Percentiles rank a stretch among this genome's conserved stretches.
These are phyloP conservation scores for Lentinula novae-zelandiae DNA, from an alignment of 1,284 basidiomycete genomes.

Conservation along the genomic window DNA sequence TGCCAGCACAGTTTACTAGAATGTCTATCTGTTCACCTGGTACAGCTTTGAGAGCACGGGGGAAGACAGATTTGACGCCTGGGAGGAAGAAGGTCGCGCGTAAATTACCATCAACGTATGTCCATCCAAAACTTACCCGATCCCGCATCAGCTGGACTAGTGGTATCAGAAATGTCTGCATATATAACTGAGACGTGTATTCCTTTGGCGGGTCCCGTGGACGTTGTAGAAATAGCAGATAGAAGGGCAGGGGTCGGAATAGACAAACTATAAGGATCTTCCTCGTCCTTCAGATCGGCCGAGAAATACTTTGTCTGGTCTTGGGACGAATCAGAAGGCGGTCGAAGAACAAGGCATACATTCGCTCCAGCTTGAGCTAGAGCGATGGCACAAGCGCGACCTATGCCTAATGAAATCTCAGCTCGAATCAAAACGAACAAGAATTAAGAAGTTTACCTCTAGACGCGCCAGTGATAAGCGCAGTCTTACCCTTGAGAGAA, in stretches of 20 bases:
- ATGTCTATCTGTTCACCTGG: slow-evolving; percentile 70
- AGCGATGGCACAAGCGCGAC: slow-evolving; percentile 68
- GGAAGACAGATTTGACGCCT: slow-evolving; percentile 64
- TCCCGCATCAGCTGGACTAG: slow-evolving; percentile 7
- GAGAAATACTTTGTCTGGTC: background rate
- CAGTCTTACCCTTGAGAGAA: slow-evolving; percentile 54
- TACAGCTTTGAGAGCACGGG: slow-evolving; percentile 55
- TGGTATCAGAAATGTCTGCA: slow-evolving; percentile 10
- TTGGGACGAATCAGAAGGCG: slow-evolving; percentile 11
- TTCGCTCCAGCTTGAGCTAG: slow-evolving; percentile 79
- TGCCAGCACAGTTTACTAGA: slow-evolving; percentile 93
- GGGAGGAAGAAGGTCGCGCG: slow-evolving; percentile 30
- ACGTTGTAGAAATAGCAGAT: slow-evolving; percentile 25
- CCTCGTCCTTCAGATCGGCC: slow-evolving; percentile 24
- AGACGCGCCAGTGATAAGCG: slow-evolving; percentile 69
- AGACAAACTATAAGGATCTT: slow-evolving; percentile 47
- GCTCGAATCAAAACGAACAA: slow-evolving; percentile 8
- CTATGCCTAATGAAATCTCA: slow-evolving; percentile 50
- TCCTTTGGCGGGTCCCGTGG: slow-evolving; percentile 3
- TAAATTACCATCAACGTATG: background rate
- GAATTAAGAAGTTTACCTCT: slow-evolving; percentile 39
- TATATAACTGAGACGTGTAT: slow-evolving; percentile 10
- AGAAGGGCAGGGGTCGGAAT: slow-evolving; percentile 50
- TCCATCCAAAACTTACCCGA: slow-evolving; percentile 3
- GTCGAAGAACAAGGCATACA: slow-evolving; percentile 64